Percentiles rank a stretch among this genome's conserved stretches.
Conservation (phyloP, 129 eudicot genomes). For the Tanacetum coccineum region DNA sequence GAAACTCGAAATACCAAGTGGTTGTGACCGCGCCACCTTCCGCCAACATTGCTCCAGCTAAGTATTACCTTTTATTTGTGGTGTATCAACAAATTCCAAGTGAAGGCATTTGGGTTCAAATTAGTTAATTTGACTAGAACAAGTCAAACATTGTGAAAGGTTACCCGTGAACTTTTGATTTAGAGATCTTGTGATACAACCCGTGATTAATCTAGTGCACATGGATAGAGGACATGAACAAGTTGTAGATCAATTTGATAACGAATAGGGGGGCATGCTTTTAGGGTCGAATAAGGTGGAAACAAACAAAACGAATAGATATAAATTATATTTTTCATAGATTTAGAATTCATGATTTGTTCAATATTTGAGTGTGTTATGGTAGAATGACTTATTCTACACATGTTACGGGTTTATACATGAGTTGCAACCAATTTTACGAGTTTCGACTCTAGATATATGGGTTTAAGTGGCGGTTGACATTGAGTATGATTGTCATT, state of each 20-base stretch:
- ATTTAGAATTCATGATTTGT: not conserved
- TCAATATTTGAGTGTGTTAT: not conserved
- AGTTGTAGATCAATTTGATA: conserved; percentile 13
- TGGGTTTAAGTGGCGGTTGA: not conserved
- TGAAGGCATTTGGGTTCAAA: conserved; percentile 69
- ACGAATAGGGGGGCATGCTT: conserved; percentile 13
- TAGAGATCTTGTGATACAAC: conserved; percentile 21
- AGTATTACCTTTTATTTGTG: conserved; percentile 53
- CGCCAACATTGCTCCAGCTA: conserved; percentile 51
- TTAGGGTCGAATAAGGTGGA: conserved; percentile 22
- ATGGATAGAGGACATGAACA: conserved; percentile 8
- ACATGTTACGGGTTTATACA: not conserved
- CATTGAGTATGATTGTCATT: not conserved
- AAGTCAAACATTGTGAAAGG: conserved; percentile 10
- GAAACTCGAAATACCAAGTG: conserved; percentile 30
- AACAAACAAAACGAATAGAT: conserved; percentile 16
- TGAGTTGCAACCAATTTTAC: not conserved
- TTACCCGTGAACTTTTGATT: conserved; percentile 19
- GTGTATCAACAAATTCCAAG: conserved; percentile 66
- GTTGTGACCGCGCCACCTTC: conserved; percentile 38
- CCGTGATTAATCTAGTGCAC: conserved; percentile 32
- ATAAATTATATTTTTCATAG: conserved; percentile 9
- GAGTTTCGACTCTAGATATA: not conserved
- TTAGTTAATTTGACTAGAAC: conserved; percentile 30
- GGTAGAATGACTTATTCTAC: not conserved